phyloP scores from a whole-genome alignment of 2,329 filamentous ascomycete species.

The Fusarium sublunatum region DNA sequence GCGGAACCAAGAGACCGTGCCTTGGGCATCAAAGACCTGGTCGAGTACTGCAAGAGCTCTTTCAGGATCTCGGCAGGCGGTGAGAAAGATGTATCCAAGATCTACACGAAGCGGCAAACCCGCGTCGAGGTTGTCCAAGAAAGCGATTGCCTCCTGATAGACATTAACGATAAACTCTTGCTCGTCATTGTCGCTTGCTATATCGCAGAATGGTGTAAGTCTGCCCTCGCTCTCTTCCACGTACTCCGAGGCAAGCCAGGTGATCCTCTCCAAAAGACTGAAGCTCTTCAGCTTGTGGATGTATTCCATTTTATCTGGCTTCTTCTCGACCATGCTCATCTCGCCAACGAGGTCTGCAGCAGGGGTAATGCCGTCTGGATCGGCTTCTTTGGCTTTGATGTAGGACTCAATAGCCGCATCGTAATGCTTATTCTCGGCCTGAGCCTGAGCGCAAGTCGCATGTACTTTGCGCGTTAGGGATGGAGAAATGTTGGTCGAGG shows the following conservation, averaged over 20 bases:
- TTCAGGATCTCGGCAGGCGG: conserved; percentile 29
- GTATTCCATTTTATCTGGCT: background rate
- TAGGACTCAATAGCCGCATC: background rate
- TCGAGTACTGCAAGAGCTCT: conserved; percentile 32
- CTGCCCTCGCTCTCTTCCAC: background rate
- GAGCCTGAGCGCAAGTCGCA: background rate
- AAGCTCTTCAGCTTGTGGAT: conserved; percentile 39
- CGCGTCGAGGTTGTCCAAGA: conserved; percentile 45
- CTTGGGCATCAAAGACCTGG: conserved; percentile 36
- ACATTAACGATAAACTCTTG: conserved; percentile 37
- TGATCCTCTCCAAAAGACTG: conserved; percentile 44
- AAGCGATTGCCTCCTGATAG: conserved; percentile 40
- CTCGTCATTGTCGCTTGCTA: conserved; percentile 35
- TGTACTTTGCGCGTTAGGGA: background rate
- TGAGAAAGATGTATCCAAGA: conserved; percentile 31
- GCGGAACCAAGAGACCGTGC: background rate
- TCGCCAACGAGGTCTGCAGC: conserved; percentile 5
- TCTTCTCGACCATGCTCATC: background rate
- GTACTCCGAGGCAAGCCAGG: conserved; percentile 44
- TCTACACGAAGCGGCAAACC: conserved; percentile 38
- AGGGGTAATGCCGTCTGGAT: background rate
- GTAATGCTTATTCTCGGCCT: rapidly evolving
- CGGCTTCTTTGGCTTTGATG: background rate
- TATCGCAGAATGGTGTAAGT: conserved; percentile 20
- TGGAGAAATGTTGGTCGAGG: rapidly evolving